phyloP scores from a whole-genome alignment of 306 rosid genomes.

The Cucumis melo region DNA sequence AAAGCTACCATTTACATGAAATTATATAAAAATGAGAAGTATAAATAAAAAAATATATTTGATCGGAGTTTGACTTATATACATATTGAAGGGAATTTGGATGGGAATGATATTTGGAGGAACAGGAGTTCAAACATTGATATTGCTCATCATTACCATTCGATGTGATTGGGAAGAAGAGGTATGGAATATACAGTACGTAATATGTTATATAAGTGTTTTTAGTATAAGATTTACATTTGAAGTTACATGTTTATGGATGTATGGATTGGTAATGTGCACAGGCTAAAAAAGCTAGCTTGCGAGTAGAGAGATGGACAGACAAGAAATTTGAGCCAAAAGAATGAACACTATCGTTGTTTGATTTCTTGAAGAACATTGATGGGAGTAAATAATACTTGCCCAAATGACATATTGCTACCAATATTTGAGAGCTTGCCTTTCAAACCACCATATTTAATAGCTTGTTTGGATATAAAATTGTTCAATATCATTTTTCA shows the following conservation, averaged over 20 bases:
- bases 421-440: too few species aligned
- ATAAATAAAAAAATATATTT: too few species aligned
- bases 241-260: neutral
- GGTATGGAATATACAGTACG: neutral
- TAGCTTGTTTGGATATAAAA: too few species aligned
- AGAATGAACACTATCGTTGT: neutral
- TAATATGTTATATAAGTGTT: too few species aligned
- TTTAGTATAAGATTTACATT: too few species aligned
- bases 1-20: neutral
- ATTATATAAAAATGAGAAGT: too few species aligned
- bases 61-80: too few species aligned
- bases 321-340: neutral
- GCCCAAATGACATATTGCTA: too few species aligned
- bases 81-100: neutral
- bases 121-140: neutral
- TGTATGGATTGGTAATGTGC: neutral
- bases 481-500: too few species aligned
- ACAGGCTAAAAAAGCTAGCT: neutral
- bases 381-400: neutral
- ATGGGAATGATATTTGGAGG: neutral
- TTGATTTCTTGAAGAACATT: neutral
- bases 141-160: neutral
- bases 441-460: too few species aligned
- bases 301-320: neutral
- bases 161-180: neutral